These are phyloP conservation scores for Eucommia ulmoides DNA, from an alignment of 257 asterid genomes.

Conservation along the genomic window DNA sequence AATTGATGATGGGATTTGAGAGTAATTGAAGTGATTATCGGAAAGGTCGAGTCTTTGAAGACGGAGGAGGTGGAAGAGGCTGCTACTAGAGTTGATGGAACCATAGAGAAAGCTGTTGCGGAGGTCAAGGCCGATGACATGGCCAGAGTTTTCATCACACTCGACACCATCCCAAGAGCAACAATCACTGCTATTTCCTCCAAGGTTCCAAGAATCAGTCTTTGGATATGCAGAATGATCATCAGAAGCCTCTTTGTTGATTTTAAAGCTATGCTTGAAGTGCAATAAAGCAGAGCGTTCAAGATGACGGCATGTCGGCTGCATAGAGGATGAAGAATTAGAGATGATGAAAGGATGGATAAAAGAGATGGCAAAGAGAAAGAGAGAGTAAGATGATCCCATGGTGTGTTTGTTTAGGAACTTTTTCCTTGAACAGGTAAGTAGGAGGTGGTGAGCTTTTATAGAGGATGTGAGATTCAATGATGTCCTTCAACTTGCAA, in stretches of 20 bases:
- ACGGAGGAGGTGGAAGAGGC: neutral
- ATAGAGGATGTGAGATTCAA: too few species aligned
- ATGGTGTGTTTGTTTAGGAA: too few species aligned
- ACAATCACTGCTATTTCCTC: neutral
- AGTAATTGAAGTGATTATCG: conserved; percentile 1
- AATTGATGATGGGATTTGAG: neutral
- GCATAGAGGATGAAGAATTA: neutral
- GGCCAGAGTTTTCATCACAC: neutral
- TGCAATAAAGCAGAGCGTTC: neutral
- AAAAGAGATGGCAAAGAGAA: too few species aligned
- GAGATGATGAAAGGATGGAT: too few species aligned
- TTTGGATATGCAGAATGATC: neutral
- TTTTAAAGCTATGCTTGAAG: neutral
- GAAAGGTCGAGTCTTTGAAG: neutral
- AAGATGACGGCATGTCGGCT: neutral
- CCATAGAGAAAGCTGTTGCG: neutral
- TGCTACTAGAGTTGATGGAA: neutral
- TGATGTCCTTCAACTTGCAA: too few species aligned
- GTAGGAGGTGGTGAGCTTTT: too few species aligned
- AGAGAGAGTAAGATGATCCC: too few species aligned
- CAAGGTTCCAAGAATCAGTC: neutral
- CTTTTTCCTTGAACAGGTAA: too few species aligned
- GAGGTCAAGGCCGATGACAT: conserved; percentile 1
- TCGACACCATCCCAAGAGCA: conserved; percentile 1
- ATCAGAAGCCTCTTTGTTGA: neutral